Base-by-base conservation (phyloP, 116 monocot species). In the Phalaenopsis hybrid region DNA sequence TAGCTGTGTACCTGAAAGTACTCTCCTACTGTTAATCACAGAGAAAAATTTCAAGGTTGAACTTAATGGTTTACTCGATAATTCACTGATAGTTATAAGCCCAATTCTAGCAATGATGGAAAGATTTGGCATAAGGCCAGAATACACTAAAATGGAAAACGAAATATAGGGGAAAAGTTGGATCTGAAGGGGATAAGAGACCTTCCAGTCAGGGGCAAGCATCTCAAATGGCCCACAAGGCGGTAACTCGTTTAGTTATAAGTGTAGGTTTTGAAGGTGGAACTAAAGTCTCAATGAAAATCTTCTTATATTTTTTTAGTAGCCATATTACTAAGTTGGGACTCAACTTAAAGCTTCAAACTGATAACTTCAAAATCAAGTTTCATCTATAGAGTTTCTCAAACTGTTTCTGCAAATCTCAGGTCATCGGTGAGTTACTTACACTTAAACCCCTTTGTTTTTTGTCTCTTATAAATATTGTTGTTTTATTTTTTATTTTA, bases 61-160 rank as follows among this genome's bases (percentile, higher is more conserved):
- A 76, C 74, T 93, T 73, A 82, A 81, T 87, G 93, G 88, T 11
- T 89, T 92, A 78, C 99, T 99, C 68, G 99, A 99, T 82, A 95
- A 93, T 82, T 86, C 95, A 58, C 99, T 95, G 4, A 79, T 84
- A 46, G 76, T 95, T 51, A 83, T 88, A 78, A 87, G 85, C 80
- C 90, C 87, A 51, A 99, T 88, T 83, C 86, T 89, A 68, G 94
- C 93, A 59, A 94, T 99, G 99, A 89, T 99, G 79, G 99, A 99
- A 86, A 92, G 99, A 44, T 95, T 95, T 90, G 99, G 99, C 16
- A 91, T 95, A 88, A 92, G 86, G 70, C 99, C 99, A 41, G 93
- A 99, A 31, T 93, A 95, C 51, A 79, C 94, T 37, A 99, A 83
- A 79, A 88, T 91, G 81, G 99, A 88, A 84, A 91, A 79, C 72